A percentile compares a stretch with the other conserved stretches of the same genome.
Conservation (phyloP, 352 stramenopile species). For the Phytophthora chlamydospora region DNA sequence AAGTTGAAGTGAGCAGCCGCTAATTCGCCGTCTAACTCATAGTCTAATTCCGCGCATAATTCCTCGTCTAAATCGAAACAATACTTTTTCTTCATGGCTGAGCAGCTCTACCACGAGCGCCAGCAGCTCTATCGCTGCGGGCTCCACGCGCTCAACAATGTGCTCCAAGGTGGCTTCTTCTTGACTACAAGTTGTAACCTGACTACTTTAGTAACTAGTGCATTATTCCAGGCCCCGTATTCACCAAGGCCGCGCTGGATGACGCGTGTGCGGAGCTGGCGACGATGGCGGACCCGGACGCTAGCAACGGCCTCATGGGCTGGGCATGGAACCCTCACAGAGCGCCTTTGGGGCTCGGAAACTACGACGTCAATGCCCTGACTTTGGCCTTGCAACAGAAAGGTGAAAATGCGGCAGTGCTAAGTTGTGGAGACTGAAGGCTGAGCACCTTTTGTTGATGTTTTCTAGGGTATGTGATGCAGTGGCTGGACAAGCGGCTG, state of each 20-base stretch:
- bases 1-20: constrained; percentile 22
- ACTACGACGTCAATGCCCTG: constrained; percentile 85
- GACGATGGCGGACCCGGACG: constrained; percentile 13
- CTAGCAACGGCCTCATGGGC: constrained; percentile 15
- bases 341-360: constrained; percentile 68
- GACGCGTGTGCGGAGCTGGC: constrained; percentile 48
- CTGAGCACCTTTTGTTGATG: constrained; percentile 2
- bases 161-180: constrained; percentile 57
- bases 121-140: constrained; percentile 80
- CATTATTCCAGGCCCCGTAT: constrained; percentile 46
- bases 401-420: constrained; percentile 36
- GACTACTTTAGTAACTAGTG: not conserved
- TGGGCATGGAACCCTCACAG: constrained; percentile 72
- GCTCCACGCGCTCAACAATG: constrained; percentile 85
- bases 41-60: constrained; percentile 1
- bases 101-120: constrained; percentile 71
- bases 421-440: constrained; percentile 1
- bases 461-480: constrained; percentile 57
- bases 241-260: constrained; percentile 58
- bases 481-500: constrained; percentile 77
- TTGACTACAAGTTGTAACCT: not conserved
- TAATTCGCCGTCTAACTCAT: constrained; percentile 12
- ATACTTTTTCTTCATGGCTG: constrained; percentile 3
- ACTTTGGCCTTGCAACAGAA: constrained; percentile 63
- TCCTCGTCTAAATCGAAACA: not conserved